Conservation (phyloP, 192 early-diverging fungal genomes). For the Coemansia sp. region DNA sequence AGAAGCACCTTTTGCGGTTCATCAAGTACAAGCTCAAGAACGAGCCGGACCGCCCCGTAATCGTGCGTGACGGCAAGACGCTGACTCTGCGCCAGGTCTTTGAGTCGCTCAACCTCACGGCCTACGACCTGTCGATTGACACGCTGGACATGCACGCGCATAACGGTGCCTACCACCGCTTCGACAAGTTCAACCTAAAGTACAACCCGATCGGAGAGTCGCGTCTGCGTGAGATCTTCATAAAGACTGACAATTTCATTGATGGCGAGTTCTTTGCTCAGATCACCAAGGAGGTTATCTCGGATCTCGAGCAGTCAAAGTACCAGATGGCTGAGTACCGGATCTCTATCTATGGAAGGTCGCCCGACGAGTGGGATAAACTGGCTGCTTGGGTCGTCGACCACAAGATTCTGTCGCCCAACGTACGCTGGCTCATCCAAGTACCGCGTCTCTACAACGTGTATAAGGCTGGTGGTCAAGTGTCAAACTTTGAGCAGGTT, state of each 20-base stretch:
- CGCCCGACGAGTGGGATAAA: slow-evolving; percentile 89
- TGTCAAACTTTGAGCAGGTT: slow-evolving; percentile 78
- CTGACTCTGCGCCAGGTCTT: slow-evolving; percentile 87
- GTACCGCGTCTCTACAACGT: slow-evolving; percentile 90
- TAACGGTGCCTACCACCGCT: slow-evolving; percentile 94
- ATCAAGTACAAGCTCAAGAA: slow-evolving; percentile 91
- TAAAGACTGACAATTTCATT: slow-evolving; percentile 94
- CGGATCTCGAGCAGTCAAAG: slow-evolving; percentile 90
- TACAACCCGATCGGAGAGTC: slow-evolving; percentile 97
- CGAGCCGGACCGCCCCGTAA: slow-evolving; percentile 76
- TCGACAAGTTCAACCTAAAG: slow-evolving; percentile 97
- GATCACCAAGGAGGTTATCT: slow-evolving; percentile 91
- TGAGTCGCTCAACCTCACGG: slow-evolving; percentile 85
- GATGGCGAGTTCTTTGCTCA: slow-evolving; percentile 89
- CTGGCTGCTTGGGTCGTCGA: slow-evolving; percentile 91
- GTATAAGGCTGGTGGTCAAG: slow-evolving; percentile 69
- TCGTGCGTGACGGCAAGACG: slow-evolving; percentile 82
- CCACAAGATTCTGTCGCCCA: slow-evolving; percentile 87
- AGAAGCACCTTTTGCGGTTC: slow-evolving; percentile 93
- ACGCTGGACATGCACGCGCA: slow-evolving; percentile 98
- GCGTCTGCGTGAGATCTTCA: slow-evolving; percentile 91
- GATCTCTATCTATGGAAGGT: slow-evolving; percentile 91
- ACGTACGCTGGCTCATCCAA: slow-evolving; percentile 95
- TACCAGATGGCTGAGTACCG: slow-evolving; percentile 97
- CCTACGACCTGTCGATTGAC: slow-evolving; percentile 94